A percentile compares a stretch with the other conserved stretches of the same genome.
phyloP scores from a whole-genome alignment of 2,329 filamentous ascomycete genomes.

The Dactylonectria estremocensis region DNA sequence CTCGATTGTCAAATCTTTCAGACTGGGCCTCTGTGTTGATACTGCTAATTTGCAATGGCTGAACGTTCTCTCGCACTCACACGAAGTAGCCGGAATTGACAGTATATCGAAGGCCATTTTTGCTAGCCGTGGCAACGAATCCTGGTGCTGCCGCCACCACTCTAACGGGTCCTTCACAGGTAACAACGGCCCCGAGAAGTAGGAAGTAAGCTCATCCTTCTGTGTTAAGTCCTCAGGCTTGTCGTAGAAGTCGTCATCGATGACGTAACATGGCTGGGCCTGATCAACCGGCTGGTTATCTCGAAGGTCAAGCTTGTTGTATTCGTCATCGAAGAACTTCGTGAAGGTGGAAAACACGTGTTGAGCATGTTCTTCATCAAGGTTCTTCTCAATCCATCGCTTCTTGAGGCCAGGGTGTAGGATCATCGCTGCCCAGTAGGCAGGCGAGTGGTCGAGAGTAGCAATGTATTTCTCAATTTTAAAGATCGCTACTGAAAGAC shows the following conservation, averaged over 20 bases:
- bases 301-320: conserved; percentile 10
- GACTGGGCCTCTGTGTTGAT: conserved; percentile 5
- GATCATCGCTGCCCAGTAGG: conserved; percentile 11
- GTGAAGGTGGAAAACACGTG: conserved; percentile 9
- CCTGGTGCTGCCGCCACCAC: conserved; percentile 4
- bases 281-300: conserved; percentile 8
- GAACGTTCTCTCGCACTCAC: conserved; percentile 7
- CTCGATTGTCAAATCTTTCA: conserved; percentile 7
- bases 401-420: conserved; percentile 7
- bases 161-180: conserved; percentile 7
- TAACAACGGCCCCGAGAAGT: conserved; percentile 5
- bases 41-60: conserved; percentile 10
- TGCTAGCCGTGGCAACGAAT: conserved; percentile 10
- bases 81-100: conserved; percentile 4
- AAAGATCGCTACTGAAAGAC: conserved; percentile 7
- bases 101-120: conserved; percentile 12
- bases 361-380: conserved; percentile 10
- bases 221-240: conserved; percentile 9
- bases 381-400: conserved; percentile 11
- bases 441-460: conserved; percentile 8
- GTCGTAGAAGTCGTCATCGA: conserved; percentile 11
- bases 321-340: conserved; percentile 10
- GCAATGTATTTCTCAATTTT: conserved; percentile 12
- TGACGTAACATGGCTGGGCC: conserved; percentile 3
- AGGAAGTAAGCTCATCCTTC: conserved; percentile 9